Base-by-base conservation (phyloP, 192 early-diverging fungal species). In the Chytriomyces sp. region DNA sequence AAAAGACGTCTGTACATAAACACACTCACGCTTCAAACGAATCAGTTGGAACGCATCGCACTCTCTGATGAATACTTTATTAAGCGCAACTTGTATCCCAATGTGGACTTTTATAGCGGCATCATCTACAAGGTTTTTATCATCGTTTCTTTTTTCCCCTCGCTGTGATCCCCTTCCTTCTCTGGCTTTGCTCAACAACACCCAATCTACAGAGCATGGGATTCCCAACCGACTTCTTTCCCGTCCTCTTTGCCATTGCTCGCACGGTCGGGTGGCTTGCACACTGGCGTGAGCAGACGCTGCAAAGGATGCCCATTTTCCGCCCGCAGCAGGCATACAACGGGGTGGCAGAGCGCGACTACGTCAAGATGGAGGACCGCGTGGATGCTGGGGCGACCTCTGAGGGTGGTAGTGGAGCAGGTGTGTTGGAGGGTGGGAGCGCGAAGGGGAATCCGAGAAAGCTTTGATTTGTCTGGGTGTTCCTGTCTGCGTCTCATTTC, bases 191-290 rank as follows among this genome's bases (percentile, higher is more conserved):
- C 2, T n/a, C 3, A 1, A n/a, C 44, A 49, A 49, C 22, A 49
- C 44, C 44, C 44, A 49, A 49, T 22, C 44, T 49, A n/a, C 44
- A 49, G 44, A n/a, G 44, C 14, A 87, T 91, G 83, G 89, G 88
- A 5, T 91, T 91, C 75, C 89, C 89, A 30, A 84, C 85, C 63
- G 89, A 91, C 64, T 87, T 89, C 77, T 91, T 91, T 82, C 89
- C 89, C 26, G 89, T 90, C 1, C 80, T 90, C 30, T 88, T 90
- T 76, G 82, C 82, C 59, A 85, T 82, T 72, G 77, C 77, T 57
- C 37, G 88, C 56, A 74, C 84, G 12, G 75, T 82, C 3, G 88
- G 88, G 6, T 89, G 88, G 88, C 71, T 89, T 30, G 86, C 87
- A 22, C 88, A 90, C 68, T 90, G 86, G 88, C 73, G 78, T 54